Percentiles rank a stretch among this genome's conserved stretches.
phyloP scores from a whole-genome alignment of 2,329 filamentous ascomycete genomes.

The Ophiocordyceps sinensis region DNA sequence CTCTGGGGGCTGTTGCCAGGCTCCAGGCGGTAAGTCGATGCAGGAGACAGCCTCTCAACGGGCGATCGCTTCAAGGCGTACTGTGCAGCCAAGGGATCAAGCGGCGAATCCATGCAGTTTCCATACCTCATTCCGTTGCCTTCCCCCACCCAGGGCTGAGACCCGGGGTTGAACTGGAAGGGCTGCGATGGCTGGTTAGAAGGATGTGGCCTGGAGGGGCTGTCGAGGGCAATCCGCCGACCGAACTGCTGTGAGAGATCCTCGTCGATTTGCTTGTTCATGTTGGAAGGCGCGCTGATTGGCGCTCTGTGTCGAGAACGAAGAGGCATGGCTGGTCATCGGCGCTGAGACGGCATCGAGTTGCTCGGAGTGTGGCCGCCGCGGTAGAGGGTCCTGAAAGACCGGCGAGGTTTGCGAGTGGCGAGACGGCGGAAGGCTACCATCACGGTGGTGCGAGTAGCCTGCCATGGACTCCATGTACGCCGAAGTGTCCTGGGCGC shows the following conservation, averaged over 20 bases:
- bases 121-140: constrained; percentile 10
- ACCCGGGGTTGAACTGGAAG: constrained; percentile 32
- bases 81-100: constrained; percentile 15
- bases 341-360: constrained; percentile 32
- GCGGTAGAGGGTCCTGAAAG: constrained; percentile 17
- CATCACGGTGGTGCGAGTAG: constrained; percentile 31
- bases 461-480: constrained; percentile 23
- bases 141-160: constrained; percentile 29
- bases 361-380: constrained; percentile 25
- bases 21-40: constrained; percentile 14
- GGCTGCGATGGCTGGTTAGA: constrained; percentile 18
- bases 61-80: constrained; percentile 21
- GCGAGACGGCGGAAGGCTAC: constrained; percentile 40
- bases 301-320: constrained; percentile 29
- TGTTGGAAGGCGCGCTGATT: constrained; percentile 21
- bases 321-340: constrained; percentile 27
- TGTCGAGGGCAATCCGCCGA: constrained; percentile 20
- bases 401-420: constrained; percentile 31
- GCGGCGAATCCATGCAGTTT: constrained; percentile 16
- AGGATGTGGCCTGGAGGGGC: constrained; percentile 9
- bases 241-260: constrained; percentile 20
- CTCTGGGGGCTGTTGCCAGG: constrained; percentile 10
- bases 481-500: constrained; percentile 19
- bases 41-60: constrained; percentile 23
- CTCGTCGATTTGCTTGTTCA: constrained; percentile 23